Evolutionary conservation across 169 alveolate species (phyloP).

Genomic region (Theileria sp.): DNA sequence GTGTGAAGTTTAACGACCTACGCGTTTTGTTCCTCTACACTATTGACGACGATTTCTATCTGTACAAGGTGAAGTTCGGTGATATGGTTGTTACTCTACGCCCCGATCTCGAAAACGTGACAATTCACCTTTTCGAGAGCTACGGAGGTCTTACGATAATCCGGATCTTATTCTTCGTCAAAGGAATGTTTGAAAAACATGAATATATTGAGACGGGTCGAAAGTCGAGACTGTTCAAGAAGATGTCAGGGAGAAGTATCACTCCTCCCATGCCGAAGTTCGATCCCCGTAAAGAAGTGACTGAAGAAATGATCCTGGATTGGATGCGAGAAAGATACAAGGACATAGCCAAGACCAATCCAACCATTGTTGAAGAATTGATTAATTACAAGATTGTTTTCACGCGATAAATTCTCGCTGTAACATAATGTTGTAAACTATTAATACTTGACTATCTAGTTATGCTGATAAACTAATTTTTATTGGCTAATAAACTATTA

Average conservation of each 20-base stretch:
- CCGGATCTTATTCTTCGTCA: constrained; percentile 35
- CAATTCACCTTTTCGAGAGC: constrained; percentile 61
- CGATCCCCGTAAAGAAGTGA: background rate
- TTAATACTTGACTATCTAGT: background rate
- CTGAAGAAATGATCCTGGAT: constrained; percentile 15
- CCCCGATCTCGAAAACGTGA: constrained; percentile 51
- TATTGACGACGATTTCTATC: constrained; percentile 17
- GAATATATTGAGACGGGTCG: constrained; percentile 48
- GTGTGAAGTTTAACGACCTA: constrained; percentile 51
- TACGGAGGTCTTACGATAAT: constrained; percentile 52
- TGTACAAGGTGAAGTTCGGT: constrained; percentile 55
- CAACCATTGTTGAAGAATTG: constrained; percentile 59
- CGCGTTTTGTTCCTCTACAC: constrained; percentile 48
- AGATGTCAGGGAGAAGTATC: constrained; percentile 43
- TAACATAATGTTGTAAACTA: background rate
- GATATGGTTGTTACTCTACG: constrained; percentile 61
- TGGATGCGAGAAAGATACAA: constrained; percentile 57
- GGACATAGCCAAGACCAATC: constrained; percentile 24
- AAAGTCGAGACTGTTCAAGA: constrained; percentile 28
- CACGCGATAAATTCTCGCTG: constrained; percentile 9
- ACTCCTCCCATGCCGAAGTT: constrained; percentile 38
- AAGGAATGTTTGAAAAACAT: constrained; percentile 48
- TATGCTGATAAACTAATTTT: background rate
- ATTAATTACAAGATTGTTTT: constrained; percentile 21
- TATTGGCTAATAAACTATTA: too few species aligned